Percentiles rank a stretch among this genome's conserved stretches.
These are phyloP conservation scores for Lentinula lateritia DNA, from an alignment of 768 basidiomycete species.

Conservation along the genomic window DNA sequence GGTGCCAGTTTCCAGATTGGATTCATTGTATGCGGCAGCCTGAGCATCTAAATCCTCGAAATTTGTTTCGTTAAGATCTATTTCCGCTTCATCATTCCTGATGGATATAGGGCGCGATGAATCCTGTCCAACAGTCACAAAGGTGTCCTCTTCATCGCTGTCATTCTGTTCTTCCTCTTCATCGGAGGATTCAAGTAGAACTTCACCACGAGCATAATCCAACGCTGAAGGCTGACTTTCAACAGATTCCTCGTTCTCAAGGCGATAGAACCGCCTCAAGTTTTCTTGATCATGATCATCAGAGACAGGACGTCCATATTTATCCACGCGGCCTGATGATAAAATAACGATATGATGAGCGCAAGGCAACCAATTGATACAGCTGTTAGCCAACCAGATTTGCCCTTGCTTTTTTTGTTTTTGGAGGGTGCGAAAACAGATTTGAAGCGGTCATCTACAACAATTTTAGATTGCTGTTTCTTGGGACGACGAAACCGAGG, in stretches of 20 bases:
- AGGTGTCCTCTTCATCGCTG: constrained; percentile 34
- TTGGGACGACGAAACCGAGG: constrained; percentile 88
- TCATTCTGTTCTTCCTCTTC: constrained; percentile 47
- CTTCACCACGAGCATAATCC: constrained; percentile 90
- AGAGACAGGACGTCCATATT: constrained; percentile 76
- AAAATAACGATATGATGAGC: constrained; percentile 1
- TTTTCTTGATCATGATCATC: constrained; percentile 69
- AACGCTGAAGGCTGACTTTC: constrained; percentile 31
- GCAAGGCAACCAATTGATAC: constrained; percentile 5
- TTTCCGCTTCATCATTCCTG: constrained; percentile 42
- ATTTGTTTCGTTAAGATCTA: constrained; percentile 78
- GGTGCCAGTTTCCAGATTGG: constrained; percentile 38
- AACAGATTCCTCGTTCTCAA: constrained; percentile 42
- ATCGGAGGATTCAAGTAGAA: constrained; percentile 82
- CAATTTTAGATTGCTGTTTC: constrained; percentile 75
- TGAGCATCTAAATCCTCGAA: constrained; percentile 72
- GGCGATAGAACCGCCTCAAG: constrained; percentile 74
- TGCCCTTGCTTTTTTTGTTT: constrained; percentile 29
- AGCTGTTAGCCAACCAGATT: constrained; percentile 12
- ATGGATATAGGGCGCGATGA: constrained; percentile 35
- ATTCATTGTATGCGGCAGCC: constrained; percentile 53
- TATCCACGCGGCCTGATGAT: constrained; percentile 66
- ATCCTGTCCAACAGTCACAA: constrained; percentile 46
- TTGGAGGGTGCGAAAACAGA: constrained; percentile 54
- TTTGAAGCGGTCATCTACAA: constrained; percentile 91